Conservation (phyloP, 306 rosid genomes). For the Ammopiptanthus mongolicus region DNA sequence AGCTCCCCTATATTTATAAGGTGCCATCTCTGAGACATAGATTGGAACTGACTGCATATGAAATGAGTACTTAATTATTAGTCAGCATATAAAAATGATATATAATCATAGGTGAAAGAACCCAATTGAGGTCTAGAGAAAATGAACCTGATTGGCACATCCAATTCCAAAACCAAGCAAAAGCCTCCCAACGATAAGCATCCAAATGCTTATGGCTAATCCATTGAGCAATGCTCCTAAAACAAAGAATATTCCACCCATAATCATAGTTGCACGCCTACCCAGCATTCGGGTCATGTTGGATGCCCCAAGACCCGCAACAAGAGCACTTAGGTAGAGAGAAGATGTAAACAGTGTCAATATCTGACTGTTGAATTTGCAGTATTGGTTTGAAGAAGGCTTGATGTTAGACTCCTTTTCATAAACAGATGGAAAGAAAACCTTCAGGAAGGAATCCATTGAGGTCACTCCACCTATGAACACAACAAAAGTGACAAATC, state of each 20-base stretch:
- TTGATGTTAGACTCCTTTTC: constrained; percentile 11
- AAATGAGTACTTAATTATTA: not conserved
- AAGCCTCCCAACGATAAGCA: constrained; percentile 72
- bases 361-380: constrained; percentile 60
- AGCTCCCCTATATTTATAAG: constrained; percentile 51
- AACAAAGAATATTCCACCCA: constrained; percentile 52
- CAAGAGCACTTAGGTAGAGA: constrained; percentile 62
- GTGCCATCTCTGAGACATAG: constrained; percentile 78
- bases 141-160: constrained; percentile 63
- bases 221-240: constrained; percentile 63
- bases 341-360: constrained; percentile 76
- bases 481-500: not conserved
- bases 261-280: constrained; percentile 52
- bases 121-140: not conserved
- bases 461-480: constrained; percentile 77
- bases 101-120: not conserved
- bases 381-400: constrained; percentile 52
- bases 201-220: constrained; percentile 34
- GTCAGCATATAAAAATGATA: not conserved
- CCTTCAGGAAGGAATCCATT: constrained; percentile 53
- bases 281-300: constrained; percentile 44
- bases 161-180: constrained; percentile 86
- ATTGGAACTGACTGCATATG: constrained; percentile 66
- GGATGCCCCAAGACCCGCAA: constrained; percentile 47
- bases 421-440: constrained; percentile 65